A percentile compares a stretch with the other conserved stretches of the same genome.
Evolutionary conservation across 2,329 filamentous ascomycete species (phyloP).

Genomic region (Phyllosticta paracitricarpa): DNA sequence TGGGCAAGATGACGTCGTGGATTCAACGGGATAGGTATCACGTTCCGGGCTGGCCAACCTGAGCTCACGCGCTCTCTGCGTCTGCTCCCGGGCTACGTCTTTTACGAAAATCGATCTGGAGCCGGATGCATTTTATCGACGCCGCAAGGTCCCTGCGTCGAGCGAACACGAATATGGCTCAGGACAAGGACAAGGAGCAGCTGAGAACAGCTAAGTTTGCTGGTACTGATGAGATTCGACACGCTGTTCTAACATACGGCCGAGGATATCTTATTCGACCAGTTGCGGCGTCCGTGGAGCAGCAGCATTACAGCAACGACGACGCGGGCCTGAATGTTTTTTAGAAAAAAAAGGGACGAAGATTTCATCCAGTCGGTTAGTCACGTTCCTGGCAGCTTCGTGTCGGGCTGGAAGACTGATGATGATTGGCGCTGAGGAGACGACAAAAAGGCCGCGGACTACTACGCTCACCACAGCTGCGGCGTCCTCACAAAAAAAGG

Average conservation of each 20-base stretch:
- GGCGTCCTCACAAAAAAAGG: background rate
- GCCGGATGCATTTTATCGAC: background rate
- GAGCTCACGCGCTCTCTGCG: background rate
- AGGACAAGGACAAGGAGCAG: background rate
- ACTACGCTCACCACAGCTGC: background rate
- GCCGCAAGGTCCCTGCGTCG: background rate
- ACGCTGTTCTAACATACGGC: slow-evolving; percentile 10
- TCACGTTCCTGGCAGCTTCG: background rate
- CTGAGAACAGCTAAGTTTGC: slow-evolving; percentile 12
- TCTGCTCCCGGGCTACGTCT: background rate
- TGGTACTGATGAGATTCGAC: slow-evolving; percentile 4
- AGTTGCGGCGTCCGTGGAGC: slow-evolving; percentile 1
- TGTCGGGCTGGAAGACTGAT: slow-evolving; percentile 5
- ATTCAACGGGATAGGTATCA: slow-evolving; percentile 8
- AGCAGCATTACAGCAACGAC: background rate
- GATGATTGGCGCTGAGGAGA: slow-evolving; percentile 1
- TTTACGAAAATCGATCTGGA: background rate
- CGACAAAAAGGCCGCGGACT: background rate
- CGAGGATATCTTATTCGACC: slow-evolving; percentile 4
- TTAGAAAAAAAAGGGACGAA: background rate
- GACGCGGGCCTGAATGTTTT: background rate
- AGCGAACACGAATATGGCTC: background rate
- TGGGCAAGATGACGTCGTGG: slow-evolving; percentile 10
- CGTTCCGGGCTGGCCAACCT: background rate
- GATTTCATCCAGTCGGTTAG: slow-evolving; percentile 5